Evolutionary conservation across 2,329 filamentous ascomycete genomes (phyloP).

Genomic region (Pyrenophora seminiperda): DNA sequence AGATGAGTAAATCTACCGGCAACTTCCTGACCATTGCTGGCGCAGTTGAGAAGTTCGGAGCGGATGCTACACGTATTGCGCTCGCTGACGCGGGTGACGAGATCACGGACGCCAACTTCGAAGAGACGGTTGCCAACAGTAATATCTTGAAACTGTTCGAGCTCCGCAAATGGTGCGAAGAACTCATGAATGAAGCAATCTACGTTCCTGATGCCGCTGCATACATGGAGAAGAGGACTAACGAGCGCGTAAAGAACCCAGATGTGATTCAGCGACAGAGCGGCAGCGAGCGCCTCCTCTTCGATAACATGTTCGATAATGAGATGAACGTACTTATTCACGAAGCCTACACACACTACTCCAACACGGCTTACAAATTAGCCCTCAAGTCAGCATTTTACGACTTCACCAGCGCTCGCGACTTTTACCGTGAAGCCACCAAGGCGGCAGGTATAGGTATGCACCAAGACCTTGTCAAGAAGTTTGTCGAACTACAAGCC

Average conservation of each 20-base stretch:
- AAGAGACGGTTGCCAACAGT: slow-evolving; percentile 91
- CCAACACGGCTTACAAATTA: slow-evolving; percentile 51
- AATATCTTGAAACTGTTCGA: slow-evolving; percentile 84
- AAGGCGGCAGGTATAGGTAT: slow-evolving; percentile 79
- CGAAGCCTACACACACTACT: slow-evolving; percentile 79
- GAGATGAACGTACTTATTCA: slow-evolving; percentile 85
- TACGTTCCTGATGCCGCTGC: slow-evolving; percentile 51
- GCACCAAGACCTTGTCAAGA: slow-evolving; percentile 78
- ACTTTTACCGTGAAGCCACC: slow-evolving; percentile 86
- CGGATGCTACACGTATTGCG: slow-evolving; percentile 87
- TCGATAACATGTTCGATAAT: slow-evolving; percentile 89
- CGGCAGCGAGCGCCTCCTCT: slow-evolving; percentile 72
- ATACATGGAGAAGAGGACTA: slow-evolving; percentile 51
- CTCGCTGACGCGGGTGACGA: slow-evolving; percentile 94
- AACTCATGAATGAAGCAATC: slow-evolving; percentile 69
- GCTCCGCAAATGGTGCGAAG: slow-evolving; percentile 90
- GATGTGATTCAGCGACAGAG: slow-evolving; percentile 69
- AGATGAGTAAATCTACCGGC: slow-evolving; percentile 97
- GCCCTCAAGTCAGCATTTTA: slow-evolving; percentile 70
- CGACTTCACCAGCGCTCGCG: slow-evolving; percentile 85
- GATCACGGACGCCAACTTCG: slow-evolving; percentile 95
- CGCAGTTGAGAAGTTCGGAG: slow-evolving; percentile 87
- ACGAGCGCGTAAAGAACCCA: slow-evolving; percentile 53
- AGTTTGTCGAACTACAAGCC: slow-evolving; percentile 86
- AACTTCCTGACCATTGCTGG: slow-evolving; percentile 95